phyloP scores from a whole-genome alignment of 768 basidiomycete genomes.

The Amyloporia xantha region DNA sequence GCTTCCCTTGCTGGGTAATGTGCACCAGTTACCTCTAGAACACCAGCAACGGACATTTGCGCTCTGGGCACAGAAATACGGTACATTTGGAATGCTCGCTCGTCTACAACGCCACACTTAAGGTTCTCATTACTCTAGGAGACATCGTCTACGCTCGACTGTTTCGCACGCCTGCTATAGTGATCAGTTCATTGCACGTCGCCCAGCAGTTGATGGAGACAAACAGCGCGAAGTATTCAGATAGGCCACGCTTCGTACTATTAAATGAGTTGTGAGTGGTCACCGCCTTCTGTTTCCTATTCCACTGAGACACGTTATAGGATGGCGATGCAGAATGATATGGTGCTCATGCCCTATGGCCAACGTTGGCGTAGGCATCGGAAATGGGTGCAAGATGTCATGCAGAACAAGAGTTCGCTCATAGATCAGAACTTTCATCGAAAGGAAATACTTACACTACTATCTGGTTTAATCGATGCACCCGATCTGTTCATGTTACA shows the following conservation, averaged over 20 bases:
- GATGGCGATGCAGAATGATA: slow-evolving; percentile 6
- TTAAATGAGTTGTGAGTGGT: not conserved
- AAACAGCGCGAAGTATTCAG: slow-evolving; percentile 28
- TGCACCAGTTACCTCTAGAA: slow-evolving; percentile 23
- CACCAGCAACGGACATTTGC: slow-evolving; percentile 20
- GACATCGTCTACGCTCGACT: slow-evolving; percentile 26
- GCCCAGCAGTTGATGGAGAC: slow-evolving; percentile 30
- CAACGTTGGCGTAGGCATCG: slow-evolving; percentile 17
- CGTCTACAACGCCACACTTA: not conserved
- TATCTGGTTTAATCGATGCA: slow-evolving; percentile 8
- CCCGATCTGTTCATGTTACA: not conserved
- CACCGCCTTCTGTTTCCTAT: slow-evolving; percentile 19
- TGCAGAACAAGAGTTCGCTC: slow-evolving; percentile 7
- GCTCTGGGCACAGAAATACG: slow-evolving; percentile 25
- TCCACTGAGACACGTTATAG: not conserved
- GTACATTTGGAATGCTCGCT: slow-evolving; percentile 7
- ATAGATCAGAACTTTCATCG: slow-evolving; percentile 11
- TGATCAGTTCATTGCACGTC: slow-evolving; percentile 26
- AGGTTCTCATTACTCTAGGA: slow-evolving; percentile 15
- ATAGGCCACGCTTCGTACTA: slow-evolving; percentile 1
- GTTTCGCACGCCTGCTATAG: slow-evolving; percentile 23
- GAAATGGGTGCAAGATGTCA: slow-evolving; percentile 13
- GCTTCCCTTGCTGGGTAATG: slow-evolving; percentile 27
- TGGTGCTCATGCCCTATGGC: slow-evolving; percentile 16
- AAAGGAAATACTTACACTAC: slow-evolving; percentile 6